A percentile compares a stretch with the other conserved stretches of the same genome.
Conservation (phyloP, 805 yeast species). For the Candida tammaniensis region DNA sequence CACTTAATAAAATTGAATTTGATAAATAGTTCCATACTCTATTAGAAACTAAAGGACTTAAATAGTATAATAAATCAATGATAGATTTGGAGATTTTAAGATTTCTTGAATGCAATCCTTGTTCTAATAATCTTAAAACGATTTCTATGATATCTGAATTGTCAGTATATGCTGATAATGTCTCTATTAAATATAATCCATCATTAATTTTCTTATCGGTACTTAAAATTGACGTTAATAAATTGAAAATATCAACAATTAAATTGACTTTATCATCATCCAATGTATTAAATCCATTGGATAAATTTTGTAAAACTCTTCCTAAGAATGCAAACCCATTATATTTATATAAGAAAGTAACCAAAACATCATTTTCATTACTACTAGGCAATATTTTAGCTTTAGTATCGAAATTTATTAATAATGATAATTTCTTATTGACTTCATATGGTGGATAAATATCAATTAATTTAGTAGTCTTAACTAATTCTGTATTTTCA, state of each 20-base stretch:
- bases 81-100: constrained; percentile 44
- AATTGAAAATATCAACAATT: constrained; percentile 47
- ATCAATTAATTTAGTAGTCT: constrained; percentile 46
- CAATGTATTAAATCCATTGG: constrained; percentile 35
- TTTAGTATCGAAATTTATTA: constrained; percentile 50
- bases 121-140: constrained; percentile 64
- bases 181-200: constrained; percentile 28
- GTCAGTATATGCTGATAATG: constrained; percentile 47
- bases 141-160: constrained; percentile 62
- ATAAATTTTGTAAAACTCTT: constrained; percentile 65
- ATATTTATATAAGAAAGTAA: constrained; percentile 68
- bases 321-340: constrained; percentile 91
- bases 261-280: constrained; percentile 38
- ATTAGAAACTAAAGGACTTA: constrained; percentile 50
- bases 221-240: constrained; percentile 47
- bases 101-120: constrained; percentile 56
- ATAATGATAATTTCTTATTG: constrained; percentile 43
- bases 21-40: constrained; percentile 79
- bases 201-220: constrained; percentile 25
- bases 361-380: constrained; percentile 34
- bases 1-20: constrained; percentile 62
- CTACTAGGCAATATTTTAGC: constrained; percentile 66
- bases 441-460: constrained; percentile 58
- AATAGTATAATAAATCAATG: constrained; percentile 47
- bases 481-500: constrained; percentile 50